A percentile compares a stretch with the other conserved stretches of the same genome.
phyloP scores from a whole-genome alignment of 768 basidiomycete genomes.

The Pisolithus albus region DNA sequence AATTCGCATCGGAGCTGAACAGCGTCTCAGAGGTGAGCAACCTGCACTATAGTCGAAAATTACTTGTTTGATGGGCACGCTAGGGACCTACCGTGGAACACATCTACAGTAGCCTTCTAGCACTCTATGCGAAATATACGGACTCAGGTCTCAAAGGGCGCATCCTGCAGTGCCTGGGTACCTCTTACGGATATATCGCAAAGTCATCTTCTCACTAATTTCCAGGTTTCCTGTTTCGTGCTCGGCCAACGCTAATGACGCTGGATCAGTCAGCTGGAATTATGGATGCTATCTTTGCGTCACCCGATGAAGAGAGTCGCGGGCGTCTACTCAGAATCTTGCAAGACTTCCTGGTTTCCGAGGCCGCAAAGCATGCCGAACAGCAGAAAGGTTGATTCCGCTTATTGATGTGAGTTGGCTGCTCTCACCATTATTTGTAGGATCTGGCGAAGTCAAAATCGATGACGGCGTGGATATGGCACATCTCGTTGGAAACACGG shows the following conservation, averaged over 20 bases:
- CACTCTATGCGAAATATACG: slow-evolving; percentile 61
- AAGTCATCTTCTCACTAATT: not conserved
- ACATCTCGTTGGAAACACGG: slow-evolving; percentile 90
- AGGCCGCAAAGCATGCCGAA: slow-evolving; percentile 69
- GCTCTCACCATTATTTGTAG: slow-evolving; percentile 4
- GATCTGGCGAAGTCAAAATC: slow-evolving; percentile 14
- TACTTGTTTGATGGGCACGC: slow-evolving; percentile 3
- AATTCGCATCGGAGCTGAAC: slow-evolving; percentile 49
- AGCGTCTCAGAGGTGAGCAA: slow-evolving; percentile 46
- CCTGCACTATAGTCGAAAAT: not conserved
- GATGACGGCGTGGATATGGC: slow-evolving; percentile 72
- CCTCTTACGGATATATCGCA: slow-evolving; percentile 10
- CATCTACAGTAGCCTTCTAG: slow-evolving; percentile 66
- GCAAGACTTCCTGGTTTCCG: slow-evolving; percentile 84
- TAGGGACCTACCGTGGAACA: slow-evolving; percentile 76
- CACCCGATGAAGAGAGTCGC: slow-evolving; percentile 63
- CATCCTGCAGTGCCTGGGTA: slow-evolving; percentile 81
- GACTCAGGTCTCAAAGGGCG: slow-evolving; percentile 58
- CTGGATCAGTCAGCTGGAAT: slow-evolving; percentile 68
- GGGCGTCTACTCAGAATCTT: slow-evolving; percentile 78
- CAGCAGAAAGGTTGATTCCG: slow-evolving; percentile 54
- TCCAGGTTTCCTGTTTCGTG: slow-evolving; percentile 83
- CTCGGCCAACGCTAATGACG: slow-evolving; percentile 89
- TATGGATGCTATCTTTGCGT: slow-evolving; percentile 86
- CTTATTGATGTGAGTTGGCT: not conserved